Evolutionary conservation across 192 early-diverging fungal species (phyloP).

Genomic region (Piromyces sp.): DNA sequence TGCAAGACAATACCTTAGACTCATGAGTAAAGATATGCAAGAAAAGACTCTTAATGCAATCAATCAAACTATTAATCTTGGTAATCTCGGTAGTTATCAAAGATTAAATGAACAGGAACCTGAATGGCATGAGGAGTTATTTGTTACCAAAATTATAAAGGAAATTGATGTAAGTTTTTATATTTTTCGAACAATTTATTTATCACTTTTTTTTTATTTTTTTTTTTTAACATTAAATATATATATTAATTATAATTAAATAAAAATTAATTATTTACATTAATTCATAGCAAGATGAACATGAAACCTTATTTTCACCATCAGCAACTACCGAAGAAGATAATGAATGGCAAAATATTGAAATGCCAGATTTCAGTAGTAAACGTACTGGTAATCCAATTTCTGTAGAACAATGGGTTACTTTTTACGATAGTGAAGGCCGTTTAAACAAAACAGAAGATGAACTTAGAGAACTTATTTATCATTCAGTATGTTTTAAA

Average conservation of each 20-base stretch:
- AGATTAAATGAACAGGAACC: background rate
- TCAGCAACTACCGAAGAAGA: background rate
- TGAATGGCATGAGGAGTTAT: background rate
- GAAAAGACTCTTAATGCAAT: background rate
- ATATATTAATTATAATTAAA: no score
- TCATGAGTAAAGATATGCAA: background rate
- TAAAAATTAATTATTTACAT: no score
- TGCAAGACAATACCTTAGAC: background rate
- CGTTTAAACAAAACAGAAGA: constrained; percentile 23
- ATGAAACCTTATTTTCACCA: background rate
- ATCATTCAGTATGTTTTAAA: constrained; percentile 23
- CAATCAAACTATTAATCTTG: background rate
- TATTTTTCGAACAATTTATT: no score
- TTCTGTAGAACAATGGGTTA: constrained; percentile 47
- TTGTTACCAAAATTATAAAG: background rate
- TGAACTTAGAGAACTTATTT: constrained; percentile 36
- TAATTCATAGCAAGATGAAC: background rate
- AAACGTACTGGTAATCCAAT: constrained; percentile 35
- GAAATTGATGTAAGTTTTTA: background rate
- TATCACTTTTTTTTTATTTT: no score
- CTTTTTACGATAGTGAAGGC: constrained; percentile 31
- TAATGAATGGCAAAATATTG: background rate
- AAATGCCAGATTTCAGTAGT: background rate
- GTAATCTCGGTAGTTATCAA: background rate
- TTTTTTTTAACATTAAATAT: no score